Evolutionary conservation across 176 grass and related monocot genomes (phyloP).

Genomic region (Carex myosuroides): DNA sequence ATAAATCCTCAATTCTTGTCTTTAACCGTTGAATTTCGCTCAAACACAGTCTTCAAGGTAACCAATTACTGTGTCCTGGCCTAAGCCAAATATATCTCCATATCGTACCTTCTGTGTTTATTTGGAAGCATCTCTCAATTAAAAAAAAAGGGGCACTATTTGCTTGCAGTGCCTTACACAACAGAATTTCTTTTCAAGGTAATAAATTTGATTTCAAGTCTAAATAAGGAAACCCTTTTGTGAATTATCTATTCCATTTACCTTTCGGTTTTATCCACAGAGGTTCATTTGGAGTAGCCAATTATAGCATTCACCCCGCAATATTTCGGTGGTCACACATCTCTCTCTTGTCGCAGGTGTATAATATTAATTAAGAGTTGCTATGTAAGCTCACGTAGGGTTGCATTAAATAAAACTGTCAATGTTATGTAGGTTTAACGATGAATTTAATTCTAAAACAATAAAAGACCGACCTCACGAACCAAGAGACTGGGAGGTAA

Average conservation of each 20-base stretch:
- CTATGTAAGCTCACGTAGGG: constrained; percentile 39
- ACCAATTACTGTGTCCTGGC: background rate
- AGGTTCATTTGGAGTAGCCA: constrained; percentile 54
- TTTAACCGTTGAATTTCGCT: background rate
- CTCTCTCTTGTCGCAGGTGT: constrained; percentile 51
- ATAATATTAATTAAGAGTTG: constrained; percentile 49
- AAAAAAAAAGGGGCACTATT: background rate
- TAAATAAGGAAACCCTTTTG: background rate
- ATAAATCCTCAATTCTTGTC: background rate
- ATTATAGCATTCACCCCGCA: constrained; percentile 40
- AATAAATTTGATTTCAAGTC: background rate
- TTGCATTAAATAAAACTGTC: constrained; percentile 37
- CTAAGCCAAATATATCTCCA: background rate
- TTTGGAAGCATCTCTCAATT: background rate
- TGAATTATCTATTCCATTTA: background rate
- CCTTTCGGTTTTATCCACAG: constrained; percentile 28
- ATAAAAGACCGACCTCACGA: no score
- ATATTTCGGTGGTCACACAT: constrained; percentile 36
- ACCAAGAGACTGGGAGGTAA: no score
- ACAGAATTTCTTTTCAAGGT: background rate
- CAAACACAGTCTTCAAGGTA: background rate
- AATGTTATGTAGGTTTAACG: no score
- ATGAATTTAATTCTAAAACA: no score
- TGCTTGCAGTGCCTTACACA: background rate
- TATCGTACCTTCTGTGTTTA: background rate